Base-by-base conservation (phyloP, 768 basidiomycete species). In the Pholiota conissans region DNA sequence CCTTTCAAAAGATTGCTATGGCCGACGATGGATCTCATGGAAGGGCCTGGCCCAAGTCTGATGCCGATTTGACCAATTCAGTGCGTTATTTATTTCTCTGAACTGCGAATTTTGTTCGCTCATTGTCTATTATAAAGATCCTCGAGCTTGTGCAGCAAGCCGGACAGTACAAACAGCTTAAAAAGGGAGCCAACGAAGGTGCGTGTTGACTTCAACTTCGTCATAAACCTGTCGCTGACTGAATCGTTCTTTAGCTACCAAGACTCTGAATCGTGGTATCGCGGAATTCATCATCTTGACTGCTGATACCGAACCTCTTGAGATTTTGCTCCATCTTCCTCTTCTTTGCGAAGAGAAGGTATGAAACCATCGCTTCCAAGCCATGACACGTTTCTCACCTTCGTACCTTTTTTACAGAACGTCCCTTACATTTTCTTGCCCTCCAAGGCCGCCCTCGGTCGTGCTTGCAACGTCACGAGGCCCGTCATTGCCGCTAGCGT, bases 111-210 rank as follows among this genome's bases (percentile, higher is more conserved):
- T 32, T 28, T 9, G 26, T 55, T 39, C 29, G 34, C 54, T 50
- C 14, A 52, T 60, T 5, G 45, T 5, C 5, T 50, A 47, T 56
- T 27, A 42, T 13, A 32, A 65, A 96, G 94, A 97, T 98, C 68
- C 83, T 99, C 54, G 96, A 98, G 69, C 81, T 98, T 56, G 90
- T 97, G 29, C 93, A 97, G 71, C 92, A 96, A 75, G 95, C 96
- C 39, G 80, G 85, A n/a, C 90, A 95, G 74, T 97, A 96, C 80
- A 98, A 98, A 77, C 95, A 98, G 74, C 78, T 98, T 48, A 98
- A 98, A 79, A 98, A 98, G 79, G 96, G 97, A 60, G 97, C 97
- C 40, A 99, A 99, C 75, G 97, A 99, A 84, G 91, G 93, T 91
- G 49, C 32, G 80, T 67, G 35, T 16, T 27, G 51, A 29, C 26